phyloP scores from a whole-genome alignment of 768 basidiomycete genomes.

The Calocybe indica region DNA sequence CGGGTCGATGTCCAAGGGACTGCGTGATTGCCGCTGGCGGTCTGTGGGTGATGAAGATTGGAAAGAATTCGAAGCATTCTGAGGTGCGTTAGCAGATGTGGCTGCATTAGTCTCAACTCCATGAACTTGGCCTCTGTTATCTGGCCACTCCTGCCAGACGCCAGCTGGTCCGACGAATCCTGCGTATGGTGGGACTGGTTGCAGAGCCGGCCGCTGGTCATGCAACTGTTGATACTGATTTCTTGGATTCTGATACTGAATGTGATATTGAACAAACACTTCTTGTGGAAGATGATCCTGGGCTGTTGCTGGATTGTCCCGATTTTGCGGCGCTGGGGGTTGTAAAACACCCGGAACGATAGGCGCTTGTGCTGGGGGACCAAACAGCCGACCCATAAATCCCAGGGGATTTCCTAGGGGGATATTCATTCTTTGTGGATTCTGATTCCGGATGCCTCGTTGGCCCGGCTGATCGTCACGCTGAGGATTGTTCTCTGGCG shows the following conservation, averaged over 20 bases:
- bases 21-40: too few relatives aligned
- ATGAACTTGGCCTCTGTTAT: slow-evolving; percentile 19
- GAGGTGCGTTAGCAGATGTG: neutral
- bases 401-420: slow-evolving; percentile 43
- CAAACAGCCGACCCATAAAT: slow-evolving; percentile 53
- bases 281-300: slow-evolving; percentile 30
- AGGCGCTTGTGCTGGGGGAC: slow-evolving; percentile 41
- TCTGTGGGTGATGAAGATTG: too few relatives aligned
- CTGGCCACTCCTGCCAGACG: slow-evolving; percentile 62
- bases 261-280: slow-evolving; percentile 58
- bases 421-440: slow-evolving; percentile 34
- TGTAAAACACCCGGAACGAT: slow-evolving; percentile 24
- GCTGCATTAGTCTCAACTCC: neutral
- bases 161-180: slow-evolving; percentile 64
- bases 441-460: slow-evolving; percentile 24
- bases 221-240: slow-evolving; percentile 20
- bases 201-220: slow-evolving; percentile 21
- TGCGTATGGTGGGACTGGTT: slow-evolving; percentile 46
- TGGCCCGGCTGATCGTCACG: slow-evolving; percentile 25
- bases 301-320: slow-evolving; percentile 24
- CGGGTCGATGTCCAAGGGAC: too few relatives aligned
- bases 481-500: slow-evolving; percentile 19
- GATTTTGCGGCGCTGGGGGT: slow-evolving; percentile 21
- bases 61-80: neutral
- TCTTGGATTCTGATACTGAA: slow-evolving; percentile 47